Base-by-base conservation (phyloP, 1,284 basidiomycete genomes). In the Cutaneotrichosporon curvatum region DNA sequence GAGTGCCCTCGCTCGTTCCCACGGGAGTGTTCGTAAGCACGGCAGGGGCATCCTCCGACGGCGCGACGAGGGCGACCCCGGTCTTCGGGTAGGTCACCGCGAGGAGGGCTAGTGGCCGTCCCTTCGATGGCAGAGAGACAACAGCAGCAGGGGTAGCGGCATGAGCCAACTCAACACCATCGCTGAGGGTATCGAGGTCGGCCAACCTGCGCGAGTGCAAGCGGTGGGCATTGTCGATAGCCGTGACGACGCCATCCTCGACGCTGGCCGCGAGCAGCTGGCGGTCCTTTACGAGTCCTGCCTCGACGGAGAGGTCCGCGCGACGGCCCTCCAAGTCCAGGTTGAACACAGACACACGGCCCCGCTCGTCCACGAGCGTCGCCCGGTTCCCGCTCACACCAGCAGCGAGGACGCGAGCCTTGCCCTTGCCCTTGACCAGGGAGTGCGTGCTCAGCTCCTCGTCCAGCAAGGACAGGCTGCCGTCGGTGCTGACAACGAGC, bases 211-310 rank as follows among this genome's bases (percentile, higher is more conserved):
- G 46, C 12, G 35, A 28, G 37, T 50, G 48, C n/a, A 54, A 36
- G 25, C 46, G 43, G 46, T 54, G 35, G 21, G 20, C 36, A 3
- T 40, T 40, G 48, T 63, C 56, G 40, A 65, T 51, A 15, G 52
- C 59, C 9, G 53, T 60, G 37, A 68, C 50, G 2, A 56, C 34
- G 5, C 64, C 64, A 23, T 61, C 59, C n/a, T 51, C 40, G 11
- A 65, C 54, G 43, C 57, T 57, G 14, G 51, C 64, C 4, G 45
- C 41, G 2, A 44, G 25, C 16, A 59, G 47, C 22, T 40, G 45
- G 3, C 40, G 28, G 16, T 51, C 49, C 1, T 23, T 21, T 2
- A 47, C 50, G 9, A 61, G 31, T 1, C 37, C 33, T 0, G 46
- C 56, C n/a, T 58, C 51, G 19, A 32, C 43, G 0, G 50, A 19